Percentiles rank a stretch among this genome's conserved stretches.
Conservation (phyloP, 192 early-diverging fungal species). For the Podochytrium sp. region DNA sequence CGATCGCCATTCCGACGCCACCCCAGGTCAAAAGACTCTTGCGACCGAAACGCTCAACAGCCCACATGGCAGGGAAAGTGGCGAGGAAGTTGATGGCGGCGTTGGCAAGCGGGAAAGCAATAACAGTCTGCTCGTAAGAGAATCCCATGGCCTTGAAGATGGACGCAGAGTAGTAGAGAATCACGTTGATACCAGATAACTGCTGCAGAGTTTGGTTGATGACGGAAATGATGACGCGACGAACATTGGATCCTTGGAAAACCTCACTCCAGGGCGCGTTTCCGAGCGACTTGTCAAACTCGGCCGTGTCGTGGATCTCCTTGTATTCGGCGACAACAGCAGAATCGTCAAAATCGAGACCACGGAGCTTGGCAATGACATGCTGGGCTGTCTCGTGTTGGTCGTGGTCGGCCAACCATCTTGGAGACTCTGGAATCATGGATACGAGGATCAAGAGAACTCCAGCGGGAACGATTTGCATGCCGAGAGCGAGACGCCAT, state of each 20-base stretch:
- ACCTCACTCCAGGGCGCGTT: slow-evolving; percentile 66
- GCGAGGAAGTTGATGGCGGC: slow-evolving; percentile 81
- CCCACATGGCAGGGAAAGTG: slow-evolving; percentile 89
- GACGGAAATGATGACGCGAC: slow-evolving; percentile 64
- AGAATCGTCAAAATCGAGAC: slow-evolving; percentile 36
- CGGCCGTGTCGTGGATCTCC: slow-evolving; percentile 55
- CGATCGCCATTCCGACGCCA: slow-evolving; percentile 66
- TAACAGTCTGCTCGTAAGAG: slow-evolving; percentile 38
- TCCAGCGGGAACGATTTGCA: slow-evolving; percentile 82
- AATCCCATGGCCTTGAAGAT: slow-evolving; percentile 43
- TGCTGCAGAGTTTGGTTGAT: slow-evolving; percentile 63
- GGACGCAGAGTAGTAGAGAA: slow-evolving; percentile 70
- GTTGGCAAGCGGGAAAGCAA: slow-evolving; percentile 65
- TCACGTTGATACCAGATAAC: slow-evolving; percentile 81
- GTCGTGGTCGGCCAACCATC: slow-evolving; percentile 57
- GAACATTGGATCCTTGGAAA: slow-evolving; percentile 52
- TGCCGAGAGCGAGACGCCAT: slow-evolving; percentile 83
- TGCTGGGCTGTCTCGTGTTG: slow-evolving; percentile 48
- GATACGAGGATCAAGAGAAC: slow-evolving; percentile 68
- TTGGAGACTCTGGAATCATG: slow-evolving; percentile 74
- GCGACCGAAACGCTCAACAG: slow-evolving; percentile 84
- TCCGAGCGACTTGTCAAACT: slow-evolving; percentile 51
- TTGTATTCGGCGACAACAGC: slow-evolving; percentile 50
- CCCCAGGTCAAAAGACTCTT: slow-evolving; percentile 78
- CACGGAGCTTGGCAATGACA: slow-evolving; percentile 52